Conservation (phyloP, 768 basidiomycete species). For the Rhodotorula kratochvilovae region DNA sequence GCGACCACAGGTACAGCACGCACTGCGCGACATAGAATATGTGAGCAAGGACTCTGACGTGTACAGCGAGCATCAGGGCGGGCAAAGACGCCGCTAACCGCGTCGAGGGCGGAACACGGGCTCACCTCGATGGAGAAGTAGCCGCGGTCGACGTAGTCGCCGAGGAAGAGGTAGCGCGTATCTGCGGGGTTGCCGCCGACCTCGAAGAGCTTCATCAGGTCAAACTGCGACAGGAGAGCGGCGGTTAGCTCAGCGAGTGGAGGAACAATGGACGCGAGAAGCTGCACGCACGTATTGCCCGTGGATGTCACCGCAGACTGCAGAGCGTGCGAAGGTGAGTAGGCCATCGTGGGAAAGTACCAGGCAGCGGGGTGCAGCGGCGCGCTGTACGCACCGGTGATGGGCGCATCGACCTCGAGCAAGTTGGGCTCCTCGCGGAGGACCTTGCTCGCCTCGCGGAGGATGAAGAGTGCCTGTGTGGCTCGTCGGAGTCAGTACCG, state of each 20-base stretch:
- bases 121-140: constrained; percentile 87
- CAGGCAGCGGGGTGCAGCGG: not conserved
- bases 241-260: not conserved
- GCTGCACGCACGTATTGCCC: constrained; percentile 90
- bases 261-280: not conserved
- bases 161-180: constrained; percentile 84
- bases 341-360: not conserved
- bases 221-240: constrained; percentile 57
- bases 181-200: constrained; percentile 91
- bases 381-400: constrained; percentile 66
- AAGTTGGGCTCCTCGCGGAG: constrained; percentile 82
- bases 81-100: too few relatives aligned
- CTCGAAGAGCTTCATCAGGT: constrained; percentile 92
- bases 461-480: constrained; percentile 80
- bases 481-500: too few relatives aligned
- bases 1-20: constrained; percentile 91
- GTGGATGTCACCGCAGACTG: constrained; percentile 96
- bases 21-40: too few relatives aligned
- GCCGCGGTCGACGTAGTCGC: constrained; percentile 88
- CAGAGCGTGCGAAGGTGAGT: not conserved
- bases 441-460: constrained; percentile 78
- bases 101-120: constrained; percentile 4
- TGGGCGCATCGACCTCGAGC: constrained; percentile 90
- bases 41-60: too few relatives aligned
- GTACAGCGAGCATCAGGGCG: too few relatives aligned